Conservation (phyloP, 257 asterid species). For the Nicotiana benthamiana region DNA sequence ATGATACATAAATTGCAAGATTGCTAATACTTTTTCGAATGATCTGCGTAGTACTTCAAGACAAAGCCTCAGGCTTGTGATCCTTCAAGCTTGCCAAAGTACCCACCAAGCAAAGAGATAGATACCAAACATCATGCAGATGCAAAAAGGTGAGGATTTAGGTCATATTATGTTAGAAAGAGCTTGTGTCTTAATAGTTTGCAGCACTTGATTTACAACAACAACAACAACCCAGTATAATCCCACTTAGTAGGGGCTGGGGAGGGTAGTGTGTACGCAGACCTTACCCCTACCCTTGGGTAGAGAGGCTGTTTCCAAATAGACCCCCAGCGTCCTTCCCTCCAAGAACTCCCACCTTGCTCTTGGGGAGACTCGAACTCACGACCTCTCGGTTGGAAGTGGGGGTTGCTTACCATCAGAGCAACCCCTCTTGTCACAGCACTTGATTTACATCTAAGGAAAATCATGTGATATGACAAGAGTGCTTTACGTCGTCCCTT, state of each 20-base stretch:
- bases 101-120: constrained; percentile 93
- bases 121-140: constrained; percentile 76
- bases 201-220: too few relatives aligned
- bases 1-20: background rate
- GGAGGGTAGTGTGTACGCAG: too few relatives aligned
- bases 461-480: background rate
- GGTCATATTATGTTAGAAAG: background rate
- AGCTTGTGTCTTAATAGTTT: background rate
- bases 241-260: too few relatives aligned
- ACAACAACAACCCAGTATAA: too few relatives aligned
- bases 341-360: too few relatives aligned
- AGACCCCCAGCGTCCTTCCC: too few relatives aligned
- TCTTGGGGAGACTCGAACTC: too few relatives aligned
- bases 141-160: constrained; percentile 45
- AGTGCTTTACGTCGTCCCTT: background rate
- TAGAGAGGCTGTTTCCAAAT: too few relatives aligned
- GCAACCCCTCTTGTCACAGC: too few relatives aligned
- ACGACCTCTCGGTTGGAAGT: too few relatives aligned
- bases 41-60: constrained; percentile 62
- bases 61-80: constrained; percentile 83
- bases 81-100: constrained; percentile 83
- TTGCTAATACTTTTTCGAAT: background rate
- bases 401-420: too few relatives aligned
- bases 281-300: too few relatives aligned
- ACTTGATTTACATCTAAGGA: background rate